These are phyloP conservation scores for Funneliformis geosporum DNA, from an alignment of 192 early-diverging fungal genomes.

Conservation along the genomic window DNA sequence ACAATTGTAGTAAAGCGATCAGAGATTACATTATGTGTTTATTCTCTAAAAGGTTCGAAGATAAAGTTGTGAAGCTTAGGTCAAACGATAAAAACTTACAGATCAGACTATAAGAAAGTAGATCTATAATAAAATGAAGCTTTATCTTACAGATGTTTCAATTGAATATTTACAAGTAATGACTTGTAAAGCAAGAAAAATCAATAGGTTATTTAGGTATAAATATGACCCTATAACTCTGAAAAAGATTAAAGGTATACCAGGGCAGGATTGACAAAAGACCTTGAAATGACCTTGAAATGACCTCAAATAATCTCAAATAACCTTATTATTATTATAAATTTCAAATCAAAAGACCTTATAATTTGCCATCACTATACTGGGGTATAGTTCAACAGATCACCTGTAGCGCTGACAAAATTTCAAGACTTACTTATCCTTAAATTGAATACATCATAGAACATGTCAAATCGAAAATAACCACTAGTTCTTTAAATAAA, in stretches of 20 bases:
- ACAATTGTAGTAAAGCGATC: constrained; percentile 1
- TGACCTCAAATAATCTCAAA: no score
- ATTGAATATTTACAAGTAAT: constrained; percentile 27
- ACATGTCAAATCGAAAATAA: no score
- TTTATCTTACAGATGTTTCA: constrained; percentile 18
- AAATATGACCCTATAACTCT: no score
- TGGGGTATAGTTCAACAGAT: constrained; percentile 11
- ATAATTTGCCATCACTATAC: no score
- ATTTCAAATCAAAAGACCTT: no score
- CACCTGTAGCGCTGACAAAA: not conserved
- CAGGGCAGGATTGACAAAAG: no score
- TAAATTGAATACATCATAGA: no score
- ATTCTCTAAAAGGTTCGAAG: constrained; percentile 21
- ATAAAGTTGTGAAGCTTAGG: constrained; percentile 23
- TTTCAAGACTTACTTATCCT: no score
- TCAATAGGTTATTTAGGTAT: not conserved
- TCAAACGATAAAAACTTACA: not conserved
- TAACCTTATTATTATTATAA: no score
- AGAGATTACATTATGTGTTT: not conserved
- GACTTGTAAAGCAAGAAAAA: constrained; percentile 20
- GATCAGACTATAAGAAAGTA: no score
- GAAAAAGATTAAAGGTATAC: not conserved
- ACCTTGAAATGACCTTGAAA: no score
- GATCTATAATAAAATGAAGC: not conserved
- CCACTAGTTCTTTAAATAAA: not conserved